Evolutionary conservation across 805 yeast genomes (phyloP), one percentile per base, ranked within the genome.

Genomic region (Pichia gijzeniarum): DNA sequence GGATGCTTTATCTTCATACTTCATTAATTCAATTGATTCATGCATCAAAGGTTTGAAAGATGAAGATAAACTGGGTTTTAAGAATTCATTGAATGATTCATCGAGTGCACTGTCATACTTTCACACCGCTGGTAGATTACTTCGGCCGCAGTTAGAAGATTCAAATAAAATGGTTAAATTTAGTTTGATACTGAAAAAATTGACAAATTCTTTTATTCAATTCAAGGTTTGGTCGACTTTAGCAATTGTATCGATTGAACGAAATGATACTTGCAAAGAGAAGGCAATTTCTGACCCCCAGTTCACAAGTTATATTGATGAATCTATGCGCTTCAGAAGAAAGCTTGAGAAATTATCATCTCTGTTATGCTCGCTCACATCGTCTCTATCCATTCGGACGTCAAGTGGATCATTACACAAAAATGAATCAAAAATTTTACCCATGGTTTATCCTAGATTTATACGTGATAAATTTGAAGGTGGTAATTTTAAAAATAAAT

Each of bases 401-500:
- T 14, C 48, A 4, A 21, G 27, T 12, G 52, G 50, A 6, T 8
- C 31, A 19, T 9, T 10, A n/a, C 13, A 19, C 3, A 25, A 21
- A 27, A 46, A 47, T 16, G 49, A 57, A 35, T 46, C 59, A 2
- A 37, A 53, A 40, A 42, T 63, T 14, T 49, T 82, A 31, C 93
- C 91, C 0, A 83, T 82, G 57, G 65, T 80, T 2, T 77, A 80
- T 51, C 89, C 93, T 8, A 69, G 93, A 48, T 81, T 84, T 54
- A 63, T 85, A 17, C 70, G 73, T 35, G 79, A 79, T 25, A 77
- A 75, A 44, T 84, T 80, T 59, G 80, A 80, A 53, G 91, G 89
- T 16, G 91, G 90, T n/a, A 80, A 81, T 49, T 84, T 89, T 82
- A 74, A 77, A 40, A 83, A 82, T 54, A 86, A 85, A 21, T 81